Evolutionary conservation across 192 early-diverging fungal genomes (phyloP), one percentile per base, ranked within the genome.

Genomic region (Gaertneriomyces semiglobifer): DNA sequence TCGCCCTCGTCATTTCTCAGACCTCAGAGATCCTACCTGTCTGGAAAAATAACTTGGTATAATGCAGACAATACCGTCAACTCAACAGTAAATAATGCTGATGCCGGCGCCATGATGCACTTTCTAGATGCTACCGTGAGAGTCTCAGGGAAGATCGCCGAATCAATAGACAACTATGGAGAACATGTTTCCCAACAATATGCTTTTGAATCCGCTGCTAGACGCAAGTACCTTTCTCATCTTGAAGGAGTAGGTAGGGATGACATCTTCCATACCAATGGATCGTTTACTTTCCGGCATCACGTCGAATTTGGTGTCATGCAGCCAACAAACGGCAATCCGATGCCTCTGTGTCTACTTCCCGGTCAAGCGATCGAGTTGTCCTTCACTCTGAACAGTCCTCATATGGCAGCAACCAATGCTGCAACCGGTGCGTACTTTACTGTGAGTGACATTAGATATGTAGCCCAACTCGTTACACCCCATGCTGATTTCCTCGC

Each of bases 51-150:
- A 11, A 42, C 14, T 41, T 20, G 25, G 6, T 42, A 11, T 19
- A 60, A 60, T 42, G 47, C 47, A 10, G 47, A 48, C n/a, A n/a
- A n/a, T 48, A 10, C 47, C 8, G n/a, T 48, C n/a, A 10, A 48
- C 47, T 10, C 47, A 48, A 48, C n/a, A n/a, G n/a, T n/a, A n/a
- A n/a, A n/a, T n/a, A n/a, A n/a, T n/a, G n/a, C n/a, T n/a, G n/a
- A n/a, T n/a, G n/a, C n/a, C n/a, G n/a, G n/a, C n/a, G n/a, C n/a
- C n/a, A n/a, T n/a, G n/a, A n/a, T n/a, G n/a, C 9, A 48, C n/a
- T 48, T 48, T 48, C n/a, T 48, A n/a, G 47, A 48, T 48, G n/a
- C n/a, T 48, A 48, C n/a, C 47, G 8, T 8, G 9, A n/a, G 47
- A n/a, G 47, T 8, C 9, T 10, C 8, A 48, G 47, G n/a, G 47